Percentiles rank a stretch among this genome's conserved stretches.
phyloP scores from a whole-genome alignment of 2,329 filamentous ascomycete species.

The Sporothrix brasiliensis region DNA sequence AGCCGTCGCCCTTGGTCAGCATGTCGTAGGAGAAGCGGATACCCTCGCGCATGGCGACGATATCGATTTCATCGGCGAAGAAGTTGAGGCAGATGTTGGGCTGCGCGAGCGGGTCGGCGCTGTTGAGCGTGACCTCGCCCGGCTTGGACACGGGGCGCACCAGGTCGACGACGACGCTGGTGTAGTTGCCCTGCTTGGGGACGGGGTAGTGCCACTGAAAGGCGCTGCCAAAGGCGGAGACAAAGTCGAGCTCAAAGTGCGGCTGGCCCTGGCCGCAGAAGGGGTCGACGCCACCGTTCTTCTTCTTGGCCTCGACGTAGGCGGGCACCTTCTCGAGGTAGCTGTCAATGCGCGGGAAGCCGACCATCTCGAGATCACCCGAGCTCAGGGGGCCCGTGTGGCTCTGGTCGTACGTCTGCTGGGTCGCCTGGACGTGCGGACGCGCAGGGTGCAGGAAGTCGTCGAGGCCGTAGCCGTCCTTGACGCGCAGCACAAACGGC shows the following conservation, averaged over 20 bases:
- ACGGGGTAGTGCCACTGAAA: slow-evolving; percentile 54
- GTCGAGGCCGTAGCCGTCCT: slow-evolving; percentile 48
- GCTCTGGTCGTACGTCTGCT: slow-evolving; percentile 45
- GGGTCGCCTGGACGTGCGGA: slow-evolving; percentile 43
- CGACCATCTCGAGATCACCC: slow-evolving; percentile 55
- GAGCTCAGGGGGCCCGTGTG: slow-evolving; percentile 42
- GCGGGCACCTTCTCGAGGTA: slow-evolving; percentile 45
- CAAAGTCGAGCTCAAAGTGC: slow-evolving; percentile 65
- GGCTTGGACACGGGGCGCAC: slow-evolving; percentile 46
- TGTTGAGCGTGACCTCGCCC: slow-evolving; percentile 61
- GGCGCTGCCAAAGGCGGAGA: slow-evolving; percentile 57
- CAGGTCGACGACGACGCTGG: slow-evolving; percentile 59
- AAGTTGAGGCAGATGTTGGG: slow-evolving; percentile 65
- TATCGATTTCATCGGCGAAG: slow-evolving; percentile 57
- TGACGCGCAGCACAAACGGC: slow-evolving; percentile 52
- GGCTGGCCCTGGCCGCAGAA: slow-evolving; percentile 61
- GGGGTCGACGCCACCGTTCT: slow-evolving; percentile 53
- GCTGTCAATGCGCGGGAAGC: slow-evolving; percentile 61
- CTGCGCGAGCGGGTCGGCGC: slow-evolving; percentile 58
- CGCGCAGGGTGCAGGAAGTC: slow-evolving; percentile 45
- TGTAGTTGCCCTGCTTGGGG: slow-evolving; percentile 51
- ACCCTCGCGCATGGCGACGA: slow-evolving; percentile 62
- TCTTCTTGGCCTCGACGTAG: slow-evolving; percentile 50
- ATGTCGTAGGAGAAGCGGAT: slow-evolving; percentile 60
- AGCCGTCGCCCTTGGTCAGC: slow-evolving; percentile 58